Evolutionary conservation across 2,329 filamentous ascomycete genomes (phyloP), one percentile per base, ranked within the genome.

Genomic region (Thyridium curvatum): DNA sequence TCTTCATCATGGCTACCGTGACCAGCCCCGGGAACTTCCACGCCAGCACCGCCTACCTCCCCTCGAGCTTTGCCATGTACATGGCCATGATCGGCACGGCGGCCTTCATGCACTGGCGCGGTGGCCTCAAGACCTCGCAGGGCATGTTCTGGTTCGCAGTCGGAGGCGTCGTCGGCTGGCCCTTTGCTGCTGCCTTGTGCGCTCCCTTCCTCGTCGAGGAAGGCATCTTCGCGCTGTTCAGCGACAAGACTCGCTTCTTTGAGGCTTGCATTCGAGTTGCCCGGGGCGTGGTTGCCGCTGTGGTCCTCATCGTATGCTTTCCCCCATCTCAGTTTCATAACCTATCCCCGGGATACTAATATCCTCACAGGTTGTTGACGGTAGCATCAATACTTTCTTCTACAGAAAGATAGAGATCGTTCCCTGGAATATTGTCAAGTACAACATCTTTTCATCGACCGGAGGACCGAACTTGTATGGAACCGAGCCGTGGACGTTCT

Each of bases 41-140:
- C 61, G 84, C 93, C 4, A 88, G 87, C 41, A 76, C 85, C 2
- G 81, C 91, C 6, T 96, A 86, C 55, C 69, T 98, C 5, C 93
- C 93, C 0, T 95, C 90, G 8, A 95, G 85, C 60, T 98, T 98
- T 55, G 85, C 93, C 54, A 98, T 98, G 93, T 96, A 94, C 59
- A 86, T 82, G 43, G 82, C 79, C 12, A 93, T 93, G 73, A 69
- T 97, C 8, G 93, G 90, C 10, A 78, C 89, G 40, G 77, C 89
- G 2, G 80, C 87, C 1, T 98, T 97, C 60, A 84, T 98, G 77
- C 86, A 95, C 61, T 93, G 86, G 83, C 77, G 76, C 30, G 82
- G 82, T 15, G 86, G 87, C 0, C 67, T 89, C 34, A 86, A 83
- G 59, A 94, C 87, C 0, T 82, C 86, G 0, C 74, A 79, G 54